Evolutionary conservation across 1,139 yeast species (phyloP).

Genomic region (Yueomyces sp.): DNA sequence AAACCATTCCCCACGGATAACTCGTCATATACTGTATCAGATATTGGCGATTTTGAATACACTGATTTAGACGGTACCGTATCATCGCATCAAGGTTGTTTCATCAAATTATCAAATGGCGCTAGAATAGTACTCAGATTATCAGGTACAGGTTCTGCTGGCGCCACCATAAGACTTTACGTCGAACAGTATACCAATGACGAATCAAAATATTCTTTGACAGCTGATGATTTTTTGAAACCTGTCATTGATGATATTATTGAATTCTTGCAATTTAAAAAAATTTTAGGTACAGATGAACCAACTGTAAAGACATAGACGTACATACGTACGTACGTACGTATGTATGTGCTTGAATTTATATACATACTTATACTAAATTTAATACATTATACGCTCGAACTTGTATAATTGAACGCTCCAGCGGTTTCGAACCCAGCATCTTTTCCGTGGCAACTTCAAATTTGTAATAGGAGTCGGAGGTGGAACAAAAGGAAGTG

Average conservation of each 20-base stretch:
- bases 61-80: conserved; percentile 93
- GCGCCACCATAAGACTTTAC: conserved; percentile 92
- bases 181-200: conserved; percentile 74
- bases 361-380: too few relatives aligned
- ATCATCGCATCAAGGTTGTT: conserved; percentile 81
- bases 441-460: too few relatives aligned
- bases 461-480: too few relatives aligned
- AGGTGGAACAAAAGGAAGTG: too few relatives aligned
- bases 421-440: too few relatives aligned
- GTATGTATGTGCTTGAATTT: too few relatives aligned
- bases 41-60: conserved; percentile 82
- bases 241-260: conserved; percentile 54
- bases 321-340: too few relatives aligned
- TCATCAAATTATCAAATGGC: conserved; percentile 69
- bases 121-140: conserved; percentile 80
- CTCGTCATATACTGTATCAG: conserved; percentile 41
- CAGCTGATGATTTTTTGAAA: conserved; percentile 58
- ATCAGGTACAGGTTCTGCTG: conserved; percentile 96
- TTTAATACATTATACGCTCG: too few relatives aligned
- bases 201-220: conserved; percentile 32
- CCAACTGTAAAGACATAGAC: conserved; percentile 77
- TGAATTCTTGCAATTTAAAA: conserved; percentile 56
- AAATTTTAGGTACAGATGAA: conserved; percentile 65
- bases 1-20: conserved; percentile 26
- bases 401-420: too few relatives aligned